Evolutionary conservation across 2,329 filamentous ascomycete species (phyloP).

Genomic region (Chrysosporium keratinophilum): DNA sequence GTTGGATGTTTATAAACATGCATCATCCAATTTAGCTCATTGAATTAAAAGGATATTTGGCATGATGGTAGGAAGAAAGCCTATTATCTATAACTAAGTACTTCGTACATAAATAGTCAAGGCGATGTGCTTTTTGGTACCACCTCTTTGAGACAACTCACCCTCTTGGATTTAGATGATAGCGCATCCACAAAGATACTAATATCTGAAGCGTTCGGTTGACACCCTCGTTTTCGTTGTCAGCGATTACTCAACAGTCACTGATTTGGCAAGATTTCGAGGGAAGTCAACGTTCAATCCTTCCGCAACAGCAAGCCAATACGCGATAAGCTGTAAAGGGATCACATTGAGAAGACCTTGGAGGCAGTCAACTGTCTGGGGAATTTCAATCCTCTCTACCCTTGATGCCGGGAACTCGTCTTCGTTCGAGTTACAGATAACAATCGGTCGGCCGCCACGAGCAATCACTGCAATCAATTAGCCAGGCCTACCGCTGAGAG

Average conservation of each 20-base stretch:
- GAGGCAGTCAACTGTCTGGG: slow-evolving; percentile 85
- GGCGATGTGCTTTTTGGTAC: too few species aligned
- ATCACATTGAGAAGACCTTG: slow-evolving; percentile 98
- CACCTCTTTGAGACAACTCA: too few species aligned
- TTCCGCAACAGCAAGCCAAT: slow-evolving; percentile 95
- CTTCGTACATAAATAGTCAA: too few species aligned
- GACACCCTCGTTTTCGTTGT: neutral
- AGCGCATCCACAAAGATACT: neutral
- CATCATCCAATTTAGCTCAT: too few species aligned
- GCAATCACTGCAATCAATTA: slow-evolving; percentile 60
- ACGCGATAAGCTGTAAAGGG: slow-evolving; percentile 92
- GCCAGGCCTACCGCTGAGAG: neutral
- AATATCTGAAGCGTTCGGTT: neutral
- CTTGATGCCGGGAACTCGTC: slow-evolving; percentile 78
- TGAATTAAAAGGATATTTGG: too few species aligned
- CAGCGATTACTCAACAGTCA: slow-evolving; percentile 81
- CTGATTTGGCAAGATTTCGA: slow-evolving; percentile 95
- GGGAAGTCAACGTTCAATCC: slow-evolving; percentile 98
- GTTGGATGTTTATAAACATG: too few species aligned
- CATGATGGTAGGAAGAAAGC: too few species aligned
- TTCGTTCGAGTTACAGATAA: slow-evolving; percentile 90
- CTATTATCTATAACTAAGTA: too few species aligned
- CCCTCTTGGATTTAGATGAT: neutral
- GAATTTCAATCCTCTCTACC: slow-evolving; percentile 95
- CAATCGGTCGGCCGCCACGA: slow-evolving; percentile 88